These are phyloP conservation scores for Aquilaria malaccensis DNA, from an alignment of 345 rosid genomes.

Conservation along the genomic window DNA sequence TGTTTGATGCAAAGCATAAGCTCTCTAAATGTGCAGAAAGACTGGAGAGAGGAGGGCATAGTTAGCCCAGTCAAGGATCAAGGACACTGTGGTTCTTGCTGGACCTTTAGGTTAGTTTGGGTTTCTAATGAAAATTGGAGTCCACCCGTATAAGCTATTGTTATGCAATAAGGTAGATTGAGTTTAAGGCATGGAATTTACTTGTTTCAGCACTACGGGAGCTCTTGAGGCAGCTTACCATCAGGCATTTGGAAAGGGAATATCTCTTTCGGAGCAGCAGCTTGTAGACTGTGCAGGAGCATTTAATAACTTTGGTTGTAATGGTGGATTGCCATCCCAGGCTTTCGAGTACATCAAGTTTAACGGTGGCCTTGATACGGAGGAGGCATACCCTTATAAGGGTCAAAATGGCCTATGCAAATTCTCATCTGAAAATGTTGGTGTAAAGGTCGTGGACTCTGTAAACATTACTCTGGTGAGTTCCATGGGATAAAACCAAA, in stretches of 20 bases:
- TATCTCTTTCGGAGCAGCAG: constrained; percentile 92
- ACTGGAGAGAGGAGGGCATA: constrained; percentile 84
- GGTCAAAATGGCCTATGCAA: constrained; percentile 62
- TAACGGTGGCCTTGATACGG: constrained; percentile 94
- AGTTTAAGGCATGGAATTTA: not conserved
- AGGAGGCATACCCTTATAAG: constrained; percentile 78
- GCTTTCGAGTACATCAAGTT: constrained; percentile 92
- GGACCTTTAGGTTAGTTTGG: constrained; percentile 85
- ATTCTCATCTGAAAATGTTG: constrained; percentile 68
- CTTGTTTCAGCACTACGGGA: constrained; percentile 72
- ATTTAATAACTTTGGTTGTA: constrained; percentile 84
- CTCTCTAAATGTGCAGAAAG: constrained; percentile 43
- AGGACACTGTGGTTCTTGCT: constrained; percentile 97
- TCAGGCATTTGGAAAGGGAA: constrained; percentile 79
- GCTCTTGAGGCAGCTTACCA: constrained; percentile 98
- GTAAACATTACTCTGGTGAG: constrained; percentile 88
- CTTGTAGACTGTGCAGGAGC: constrained; percentile 97
- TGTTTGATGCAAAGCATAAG: too few species aligned
- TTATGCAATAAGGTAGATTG: too few species aligned
- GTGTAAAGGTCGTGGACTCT: constrained; percentile 56
- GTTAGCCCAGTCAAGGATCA: constrained; percentile 90
- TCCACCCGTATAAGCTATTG: too few species aligned
- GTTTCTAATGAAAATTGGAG: not conserved
- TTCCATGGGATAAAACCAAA: not conserved
- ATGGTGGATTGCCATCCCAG: constrained; percentile 95